These are phyloP conservation scores for Larix sibirica DNA, from an alignment of 83 land plant species.

Conservation along the genomic window DNA sequence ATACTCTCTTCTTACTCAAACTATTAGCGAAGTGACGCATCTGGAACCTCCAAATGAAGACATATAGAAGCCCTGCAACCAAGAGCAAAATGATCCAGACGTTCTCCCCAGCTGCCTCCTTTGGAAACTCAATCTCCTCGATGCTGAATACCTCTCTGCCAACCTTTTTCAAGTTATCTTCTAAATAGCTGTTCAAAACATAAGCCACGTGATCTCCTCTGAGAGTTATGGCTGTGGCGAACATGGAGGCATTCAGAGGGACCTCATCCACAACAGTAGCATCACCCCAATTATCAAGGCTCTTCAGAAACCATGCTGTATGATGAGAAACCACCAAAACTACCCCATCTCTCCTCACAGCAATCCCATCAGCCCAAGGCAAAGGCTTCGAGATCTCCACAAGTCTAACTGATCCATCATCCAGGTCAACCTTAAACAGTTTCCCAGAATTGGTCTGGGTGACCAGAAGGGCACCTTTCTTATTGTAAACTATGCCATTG, in stretches of 20 bases:
- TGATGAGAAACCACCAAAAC: constrained; percentile 53
- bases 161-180: constrained; percentile 20
- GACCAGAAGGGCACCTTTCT: constrained; percentile 61
- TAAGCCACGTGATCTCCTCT: constrained; percentile 50
- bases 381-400: constrained; percentile 34
- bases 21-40: constrained; percentile 42
- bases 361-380: constrained; percentile 53
- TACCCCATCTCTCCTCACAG: constrained; percentile 54
- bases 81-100: constrained; percentile 42
- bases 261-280: constrained; percentile 57
- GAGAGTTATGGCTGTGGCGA: constrained; percentile 42
- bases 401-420: constrained; percentile 45
- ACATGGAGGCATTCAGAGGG: constrained; percentile 37
- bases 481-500: constrained; percentile 58
- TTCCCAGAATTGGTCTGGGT: constrained; percentile 71
- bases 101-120: constrained; percentile 38
- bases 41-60: constrained; percentile 66
- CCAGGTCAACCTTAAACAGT: constrained; percentile 55
- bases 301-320: constrained; percentile 54
- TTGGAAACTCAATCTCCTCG: constrained; percentile 43
- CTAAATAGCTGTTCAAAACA: constrained; percentile 41
- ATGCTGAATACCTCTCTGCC: constrained; percentile 19
- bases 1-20: constrained; percentile 53
- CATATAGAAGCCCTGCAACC: constrained; percentile 51
- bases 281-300: constrained; percentile 62